These are phyloP conservation scores for Ganoderma lucidum DNA, from an alignment of 1,284 basidiomycete genomes.

Conservation along the genomic window DNA sequence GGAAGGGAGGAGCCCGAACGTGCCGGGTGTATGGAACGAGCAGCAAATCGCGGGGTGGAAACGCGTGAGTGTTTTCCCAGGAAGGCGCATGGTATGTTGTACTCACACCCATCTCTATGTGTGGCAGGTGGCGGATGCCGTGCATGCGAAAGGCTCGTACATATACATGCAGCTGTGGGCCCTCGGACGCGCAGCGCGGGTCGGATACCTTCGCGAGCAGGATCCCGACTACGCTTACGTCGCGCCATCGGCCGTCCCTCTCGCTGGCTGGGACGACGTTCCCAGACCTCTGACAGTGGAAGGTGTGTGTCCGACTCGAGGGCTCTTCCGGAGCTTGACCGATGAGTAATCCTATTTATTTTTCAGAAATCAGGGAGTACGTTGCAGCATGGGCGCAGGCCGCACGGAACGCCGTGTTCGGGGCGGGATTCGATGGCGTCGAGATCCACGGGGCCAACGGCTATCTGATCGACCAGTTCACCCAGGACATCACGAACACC, in stretches of 20 bases:
- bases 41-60: conserved; percentile 58
- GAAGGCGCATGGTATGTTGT: neutral
- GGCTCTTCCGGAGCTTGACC: neutral
- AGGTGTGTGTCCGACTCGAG: neutral
- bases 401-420: conserved; percentile 50
- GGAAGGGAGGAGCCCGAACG: conserved; percentile 43
- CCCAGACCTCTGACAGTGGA: conserved; percentile 1
- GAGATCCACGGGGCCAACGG: conserved; percentile 47
- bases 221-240: conserved; percentile 47
- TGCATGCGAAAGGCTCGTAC: conserved; percentile 45
- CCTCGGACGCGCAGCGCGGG: conserved; percentile 49
- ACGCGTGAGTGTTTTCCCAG: conserved; percentile 39
- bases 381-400: conserved; percentile 47
- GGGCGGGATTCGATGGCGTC: conserved; percentile 57
- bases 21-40: conserved; percentile 52
- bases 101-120: neutral
- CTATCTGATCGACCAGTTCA: conserved; percentile 52
- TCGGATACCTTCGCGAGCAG: conserved; percentile 28
- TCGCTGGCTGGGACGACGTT: neutral
- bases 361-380: conserved; percentile 52
- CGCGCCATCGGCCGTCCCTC: conserved; percentile 47
- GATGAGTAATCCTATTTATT: neutral
- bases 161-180: conserved; percentile 60
- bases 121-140: conserved; percentile 1
- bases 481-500: conserved; percentile 55